Evolutionary conservation across 2,329 filamentous ascomycete species (phyloP), one percentile per base, ranked within the genome.

Genomic region (Penicillium sp.): DNA sequence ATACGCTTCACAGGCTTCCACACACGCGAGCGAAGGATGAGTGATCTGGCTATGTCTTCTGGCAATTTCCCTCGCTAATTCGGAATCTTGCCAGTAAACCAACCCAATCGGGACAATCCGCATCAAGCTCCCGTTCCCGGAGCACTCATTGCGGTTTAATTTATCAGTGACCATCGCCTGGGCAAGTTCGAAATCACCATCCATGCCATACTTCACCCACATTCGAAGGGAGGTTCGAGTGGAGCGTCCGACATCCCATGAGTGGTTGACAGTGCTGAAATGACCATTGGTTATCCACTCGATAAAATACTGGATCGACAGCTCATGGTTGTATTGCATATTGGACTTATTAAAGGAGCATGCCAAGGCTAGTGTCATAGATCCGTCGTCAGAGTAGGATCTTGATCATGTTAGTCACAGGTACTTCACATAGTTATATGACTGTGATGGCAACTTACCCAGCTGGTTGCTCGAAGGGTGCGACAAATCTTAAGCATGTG

Each of bases 101-200:
- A 79, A 63, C 1, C 71, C 72, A 10, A 78, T 64, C 0, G 77
- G 75, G 0, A 74, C 65, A 29, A 77, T 72, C 7, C 77, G 68
- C 77, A 79, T 79, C 44, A 79, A 64, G 49, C 72, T 75, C 13
- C 77, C 77, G 53, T 79, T 79, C 0, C 77, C 77, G 42, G 61
- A 66, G 9, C 21, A 27, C 9, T 59, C 51, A 23, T 71, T 62
- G 4, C 35, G 15, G 12, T 62, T 58, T 4, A 73, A 57, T 7
- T 35, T 27, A 1, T 35, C 27, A 23, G 61, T 60, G 29, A 70
- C 61, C 7, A 52, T 56, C 9, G 17, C n/a, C 57, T 70, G 69
- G 1, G 61, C 62, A 8, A 45, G 13, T 6, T 55, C 48, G 2
- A 58, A 13, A 39, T 63, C 27, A 0, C 50, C 33, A 2, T 48